Percentiles rank a stretch among this genome's conserved stretches.
Conservation (phyloP, 306 rosid genomes). For the peach (Prunus persica) region Prunus_persica_NCBIv2 NC_034012.1:18083001-18083500, state of each 20-base stretch:
- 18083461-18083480: background rate
- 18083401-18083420: background rate
- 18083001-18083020: no score
- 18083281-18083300: constrained; percentile 39
- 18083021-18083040: no score
- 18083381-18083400: constrained; percentile 1
- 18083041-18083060: no score
- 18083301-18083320: constrained; percentile 20
- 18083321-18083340: constrained; percentile 70
- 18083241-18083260: constrained; percentile 1
- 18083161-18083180: no score
- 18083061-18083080: no score
- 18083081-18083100: no score
- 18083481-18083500: constrained; percentile 44
- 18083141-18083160: background rate
- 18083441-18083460: background rate
- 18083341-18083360: constrained; percentile 79
- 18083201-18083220: background rate
- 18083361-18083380: no score
- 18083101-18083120: no score
- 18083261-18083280: constrained; percentile 43
- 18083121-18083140: no score
- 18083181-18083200: background rate
- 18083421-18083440: background rate
- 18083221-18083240: background rate